Base-by-base conservation (phyloP, 306 rosid species). In the Fragaria vesca region DNA sequence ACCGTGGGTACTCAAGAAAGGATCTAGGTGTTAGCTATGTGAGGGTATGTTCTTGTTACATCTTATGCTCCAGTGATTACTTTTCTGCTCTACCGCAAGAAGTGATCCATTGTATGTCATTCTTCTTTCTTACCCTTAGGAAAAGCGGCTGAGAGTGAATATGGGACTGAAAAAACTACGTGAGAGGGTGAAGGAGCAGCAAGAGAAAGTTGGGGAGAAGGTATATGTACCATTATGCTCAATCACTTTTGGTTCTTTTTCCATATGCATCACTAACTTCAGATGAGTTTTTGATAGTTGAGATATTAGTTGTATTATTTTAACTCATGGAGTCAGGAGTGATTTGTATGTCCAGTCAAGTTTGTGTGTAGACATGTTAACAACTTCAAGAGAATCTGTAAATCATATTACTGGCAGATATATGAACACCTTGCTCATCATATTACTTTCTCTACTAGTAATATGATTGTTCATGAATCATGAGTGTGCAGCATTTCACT, bases 1-100 rank as follows among this genome's bases (percentile, higher is more conserved):
- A 95, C 81, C 97, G 97, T 77, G 97, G 98, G 21, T 95, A 95
- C 83, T 81, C 97, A 18, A 92, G 98, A 77, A 95, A 92, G 82
- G 98, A 95, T 73, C 97, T 95, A 72, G 98, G 98, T 71, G 98
- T 95, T 61, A 92, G 98, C 97, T 95, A 83, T 71, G 97, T 95
- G 76, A 92, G 93, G 97, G 98, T 83, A 84, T 80, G 91, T 42
- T 66, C 77, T 71, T 73, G 47, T 78, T 65, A 46, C 46, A 67
- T 76, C 42, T 74, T 81, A 57, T 62, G 9, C 26, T 75, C 32
- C 5, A 17, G n/a, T 62, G 58, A 30, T 62, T 61, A 18, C 17
- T 75, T n/a, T 28, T 32, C 28, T 24, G 12, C 12, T 74, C 45
- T 45, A 32, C 61, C 30, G 60, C 2, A 0, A 46, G 7, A 28